Evolutionary conservation across 345 rosid genomes (phyloP).

Genomic region (Lumnitzera littorea): DNA sequence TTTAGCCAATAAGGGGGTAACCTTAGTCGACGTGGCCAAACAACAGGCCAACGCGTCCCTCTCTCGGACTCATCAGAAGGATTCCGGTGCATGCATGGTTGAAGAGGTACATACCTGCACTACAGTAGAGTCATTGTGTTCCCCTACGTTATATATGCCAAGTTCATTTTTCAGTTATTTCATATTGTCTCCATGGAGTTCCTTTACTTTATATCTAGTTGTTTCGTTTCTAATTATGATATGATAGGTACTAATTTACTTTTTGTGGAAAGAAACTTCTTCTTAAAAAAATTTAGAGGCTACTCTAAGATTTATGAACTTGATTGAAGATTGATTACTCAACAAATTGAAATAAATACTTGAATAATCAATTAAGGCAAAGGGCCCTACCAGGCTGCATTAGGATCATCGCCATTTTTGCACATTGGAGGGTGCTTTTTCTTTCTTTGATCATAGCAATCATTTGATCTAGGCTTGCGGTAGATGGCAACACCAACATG

Average conservation of each 20-base stretch:
- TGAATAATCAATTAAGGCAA: too few relatives aligned
- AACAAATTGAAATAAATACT: too few relatives aligned
- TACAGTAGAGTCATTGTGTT: too few relatives aligned
- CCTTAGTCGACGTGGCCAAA: conserved; percentile 65
- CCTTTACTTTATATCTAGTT: too few relatives aligned
- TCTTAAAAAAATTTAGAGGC: background rate
- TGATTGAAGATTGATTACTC: too few relatives aligned
- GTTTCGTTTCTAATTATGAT: too few relatives aligned
- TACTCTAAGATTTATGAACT: too few relatives aligned
- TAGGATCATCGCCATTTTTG: conserved; percentile 59
- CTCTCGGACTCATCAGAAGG: conserved; percentile 41
- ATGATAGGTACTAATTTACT: too few relatives aligned
- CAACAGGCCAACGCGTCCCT: conserved; percentile 68
- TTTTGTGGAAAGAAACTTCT: background rate
- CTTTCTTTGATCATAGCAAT: conserved; percentile 70
- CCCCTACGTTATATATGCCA: too few relatives aligned
- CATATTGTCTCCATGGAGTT: too few relatives aligned
- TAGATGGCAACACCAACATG: conserved; percentile 68
- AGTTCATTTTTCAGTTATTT: too few relatives aligned
- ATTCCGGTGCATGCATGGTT: conserved; percentile 69
- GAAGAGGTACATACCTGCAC: conserved; percentile 79
- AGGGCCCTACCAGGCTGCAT: conserved; percentile 66
- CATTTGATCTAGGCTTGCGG: conserved; percentile 66
- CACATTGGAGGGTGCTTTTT: conserved; percentile 69
- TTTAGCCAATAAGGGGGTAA: conserved; percentile 75